Base-by-base conservation (phyloP, 768 basidiomycete species). In the Leccinum sublutescens region DNA sequence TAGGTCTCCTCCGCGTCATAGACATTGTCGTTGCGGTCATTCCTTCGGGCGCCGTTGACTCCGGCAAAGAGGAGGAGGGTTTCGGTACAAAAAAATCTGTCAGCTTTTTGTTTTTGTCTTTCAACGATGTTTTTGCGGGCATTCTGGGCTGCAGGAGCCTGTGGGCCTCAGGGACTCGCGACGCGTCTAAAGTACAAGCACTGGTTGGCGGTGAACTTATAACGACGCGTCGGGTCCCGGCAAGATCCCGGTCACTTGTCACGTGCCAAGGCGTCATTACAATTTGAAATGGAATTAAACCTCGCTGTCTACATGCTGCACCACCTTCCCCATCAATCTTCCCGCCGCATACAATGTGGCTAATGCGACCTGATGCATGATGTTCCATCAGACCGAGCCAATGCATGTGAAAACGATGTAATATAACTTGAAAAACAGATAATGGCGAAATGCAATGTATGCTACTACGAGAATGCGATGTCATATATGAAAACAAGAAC, bases 41-140 rank as follows among this genome's bases (percentile, higher is more conserved):
- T 43, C 40, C 40, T 43, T 43, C 40, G 40, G 40, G 9, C 40
- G 40, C 40, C 40, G 40, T n/a, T 43, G 21, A 33, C 11, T 61
- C 71, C 15, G 59, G 65, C 55, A 60, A 51, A 29, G 60, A 53
- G 6, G 64, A 58, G 36, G 70, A 66, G 1, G 67, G 59, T 63
- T 62, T 75, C 45, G 74, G 77, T 38, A 69, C 29, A 57, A 84
- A 84, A 64, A 80, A 85, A 40, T 81, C 77, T 7, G 80, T 81
- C 25, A 85, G 55, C 27, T 60, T 75, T 40, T 58, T 67, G 60
- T 67, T 67, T 25, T 60, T 61, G 52, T 62, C 51, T 58, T 60
- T 62, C 52, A 23, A 19, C 0, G 58, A 29, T 7, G 59, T 54
- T 69, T 62, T 59, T 43, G 59, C 10, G 43, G 60, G 59, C 71